Base-by-base conservation (phyloP, 176 grass and related monocot genomes). In the Aegilops sharonensis region DNA sequence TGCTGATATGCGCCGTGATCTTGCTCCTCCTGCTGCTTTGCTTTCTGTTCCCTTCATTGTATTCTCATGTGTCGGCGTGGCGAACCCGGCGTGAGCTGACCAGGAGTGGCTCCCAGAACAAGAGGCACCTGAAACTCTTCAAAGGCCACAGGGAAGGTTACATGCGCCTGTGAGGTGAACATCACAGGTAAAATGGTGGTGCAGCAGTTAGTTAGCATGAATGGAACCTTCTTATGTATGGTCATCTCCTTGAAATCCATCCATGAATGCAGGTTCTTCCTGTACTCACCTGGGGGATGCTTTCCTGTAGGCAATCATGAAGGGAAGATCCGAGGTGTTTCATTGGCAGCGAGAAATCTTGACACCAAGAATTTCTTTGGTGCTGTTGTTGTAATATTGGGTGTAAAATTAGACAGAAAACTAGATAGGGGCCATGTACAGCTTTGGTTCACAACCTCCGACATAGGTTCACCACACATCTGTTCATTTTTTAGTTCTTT, bases 11-110 rank as follows among this genome's bases (percentile, higher is more conserved):
- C 2, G 78, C 43, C 21, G 76, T 31, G 9, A 90, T 98, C 54
- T 77, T 95, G 48, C 61, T 98, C 57, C 73, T 95, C 78, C 84
- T 95, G 25, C 72, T 98, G 79, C 54, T 95, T 11, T 95, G 95
- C 63, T 95, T 98, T 30, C 43, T 91, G 5, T 98, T 98, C 86
- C 93, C 95, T 85, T 92, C 95, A 32, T 54, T 98, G 74, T 98
- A 95, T 84, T 80, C 78, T 11, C 81, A 91, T 40, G 65, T 95
- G 39, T 91, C 86, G 0, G n/a, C 89, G 10, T 95, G 93, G 93
- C 83, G 77, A 90, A 90, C 85, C 7, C 84, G 89, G 1, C 91
- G 77, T 40, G 76, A 85, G 4, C 64, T 98, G 54, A 86, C 42
- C 76, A 62, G 78, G 87, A 98, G 57, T 69, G 93, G 79, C 80